These are phyloP conservation scores for Emergomyces orientalis DNA, from an alignment of 2,329 filamentous ascomycete genomes.

Conservation along the genomic window DNA sequence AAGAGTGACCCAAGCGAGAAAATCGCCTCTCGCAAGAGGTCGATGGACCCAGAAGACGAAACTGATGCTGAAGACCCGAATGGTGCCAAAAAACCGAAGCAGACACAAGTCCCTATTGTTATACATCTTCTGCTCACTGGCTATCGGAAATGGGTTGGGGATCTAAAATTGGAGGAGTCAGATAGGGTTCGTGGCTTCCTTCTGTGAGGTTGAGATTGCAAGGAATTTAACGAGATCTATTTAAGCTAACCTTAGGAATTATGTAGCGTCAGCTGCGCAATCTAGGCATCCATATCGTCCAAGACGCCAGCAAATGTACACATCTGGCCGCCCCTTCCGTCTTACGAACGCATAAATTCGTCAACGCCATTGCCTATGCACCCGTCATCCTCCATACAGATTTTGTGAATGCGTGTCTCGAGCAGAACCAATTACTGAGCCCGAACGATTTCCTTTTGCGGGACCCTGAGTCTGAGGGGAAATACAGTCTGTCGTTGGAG, in stretches of 20 bases:
- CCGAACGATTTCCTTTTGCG: slow-evolving; percentile 58
- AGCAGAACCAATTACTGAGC: slow-evolving; percentile 55
- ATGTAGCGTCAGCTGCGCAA: slow-evolving; percentile 66
- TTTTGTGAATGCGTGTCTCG: slow-evolving; percentile 70
- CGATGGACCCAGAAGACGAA: slow-evolving; percentile 40
- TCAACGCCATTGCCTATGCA: slow-evolving; percentile 73
- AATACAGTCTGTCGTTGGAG: slow-evolving; percentile 58
- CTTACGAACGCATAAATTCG: slow-evolving; percentile 86
- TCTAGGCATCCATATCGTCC: slow-evolving; percentile 70
- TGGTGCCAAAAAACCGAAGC: slow-evolving; percentile 54
- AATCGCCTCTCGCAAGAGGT: slow-evolving; percentile 31
- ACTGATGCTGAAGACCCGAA: slow-evolving; percentile 40
- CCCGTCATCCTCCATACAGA: slow-evolving; percentile 66
- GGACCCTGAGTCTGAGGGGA: slow-evolving; percentile 64
- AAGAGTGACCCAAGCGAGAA: slow-evolving; percentile 35
- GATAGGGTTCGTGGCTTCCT: slow-evolving; percentile 57
- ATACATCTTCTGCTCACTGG: slow-evolving; percentile 76
- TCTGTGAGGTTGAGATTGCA: not conserved
- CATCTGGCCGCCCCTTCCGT: slow-evolving; percentile 81
- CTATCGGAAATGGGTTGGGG: slow-evolving; percentile 70
- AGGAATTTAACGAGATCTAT: not conserved
- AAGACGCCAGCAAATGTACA: slow-evolving; percentile 66
- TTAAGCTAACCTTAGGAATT: not conserved
- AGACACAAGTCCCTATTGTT: slow-evolving; percentile 53
- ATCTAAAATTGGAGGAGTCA: slow-evolving; percentile 60